phyloP scores from a whole-genome alignment of 2,329 filamentous ascomycete genomes.

The Sclerotinia trifoliorum region DNA sequence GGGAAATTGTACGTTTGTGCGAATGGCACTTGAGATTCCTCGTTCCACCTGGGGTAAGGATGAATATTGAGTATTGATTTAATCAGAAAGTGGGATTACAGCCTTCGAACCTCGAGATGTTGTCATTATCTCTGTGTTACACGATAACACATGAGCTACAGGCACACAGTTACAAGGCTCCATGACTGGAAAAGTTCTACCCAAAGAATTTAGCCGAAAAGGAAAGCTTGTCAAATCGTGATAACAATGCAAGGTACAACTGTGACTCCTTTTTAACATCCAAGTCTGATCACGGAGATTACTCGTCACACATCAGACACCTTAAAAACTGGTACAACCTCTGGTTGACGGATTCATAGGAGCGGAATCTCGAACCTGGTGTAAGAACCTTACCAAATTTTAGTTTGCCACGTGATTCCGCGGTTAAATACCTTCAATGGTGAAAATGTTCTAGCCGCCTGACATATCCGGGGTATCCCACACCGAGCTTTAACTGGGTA shows the following conservation, averaged over 20 bases:
- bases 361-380: not conserved
- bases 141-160: not conserved
- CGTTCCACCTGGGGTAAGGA: not conserved
- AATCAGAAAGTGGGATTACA: not conserved
- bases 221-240: not conserved
- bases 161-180: not conserved
- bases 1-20: not conserved
- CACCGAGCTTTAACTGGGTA: not conserved
- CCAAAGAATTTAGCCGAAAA: not conserved
- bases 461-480: slow-evolving; percentile 1
- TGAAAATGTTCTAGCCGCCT: not conserved
- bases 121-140: not conserved
- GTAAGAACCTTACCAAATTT: not conserved
- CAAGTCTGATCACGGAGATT: not conserved
- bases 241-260: not conserved
- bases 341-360: not conserved
- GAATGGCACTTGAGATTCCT: not conserved
- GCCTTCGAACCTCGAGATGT: not conserved
- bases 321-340: no score
- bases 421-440: not conserved
- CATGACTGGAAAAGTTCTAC: not conserved
- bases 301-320: not conserved
- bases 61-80: not conserved
- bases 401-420: not conserved
- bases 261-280: not conserved